Evolutionary conservation across 1,139 yeast species (phyloP).

Genomic region (Nakaseomyces sp.): DNA sequence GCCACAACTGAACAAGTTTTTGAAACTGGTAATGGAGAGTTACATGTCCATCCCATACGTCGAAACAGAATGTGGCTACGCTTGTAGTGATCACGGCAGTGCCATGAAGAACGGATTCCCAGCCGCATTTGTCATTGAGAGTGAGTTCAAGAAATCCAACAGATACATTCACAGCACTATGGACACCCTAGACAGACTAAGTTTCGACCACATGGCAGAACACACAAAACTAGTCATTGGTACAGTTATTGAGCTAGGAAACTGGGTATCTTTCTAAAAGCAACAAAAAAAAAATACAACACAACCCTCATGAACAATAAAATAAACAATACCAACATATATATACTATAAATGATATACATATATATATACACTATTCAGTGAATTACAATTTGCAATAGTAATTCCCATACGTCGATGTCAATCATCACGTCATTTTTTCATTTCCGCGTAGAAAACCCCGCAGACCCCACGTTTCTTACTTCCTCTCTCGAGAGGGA

Average conservation of each 20-base stretch:
- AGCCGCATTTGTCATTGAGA: conserved; percentile 71
- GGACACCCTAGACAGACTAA: conserved; percentile 77
- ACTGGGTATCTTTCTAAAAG: conserved; percentile 16
- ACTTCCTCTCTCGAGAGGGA: too few relatives aligned
- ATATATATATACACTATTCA: too few relatives aligned
- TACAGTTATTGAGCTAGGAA: conserved; percentile 57
- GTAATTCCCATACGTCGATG: too few relatives aligned
- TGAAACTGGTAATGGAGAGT: conserved; percentile 49
- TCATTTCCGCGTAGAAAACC: too few relatives aligned
- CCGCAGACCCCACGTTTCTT: too few relatives aligned
- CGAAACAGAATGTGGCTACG: conserved; percentile 80
- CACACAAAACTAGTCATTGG: conserved; percentile 71
- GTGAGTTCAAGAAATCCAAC: conserved; percentile 53
- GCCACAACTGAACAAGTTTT: conserved; percentile 47
- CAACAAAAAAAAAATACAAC: too few relatives aligned
- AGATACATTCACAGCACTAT: conserved; percentile 65
- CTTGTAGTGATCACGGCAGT: conserved; percentile 88
- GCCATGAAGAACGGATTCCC: conserved; percentile 81
- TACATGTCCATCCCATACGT: conserved; percentile 62
- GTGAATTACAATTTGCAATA: too few relatives aligned
- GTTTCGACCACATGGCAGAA: conserved; percentile 67
- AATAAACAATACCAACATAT: too few relatives aligned
- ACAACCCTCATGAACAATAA: too few relatives aligned
- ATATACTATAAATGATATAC: too few relatives aligned
- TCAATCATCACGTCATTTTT: too few relatives aligned